A percentile compares a stretch with the other conserved stretches of the same genome.
Evolutionary conservation across 2,329 filamentous ascomycete species (phyloP).

Genomic region (Penicillium sp.): DNA sequence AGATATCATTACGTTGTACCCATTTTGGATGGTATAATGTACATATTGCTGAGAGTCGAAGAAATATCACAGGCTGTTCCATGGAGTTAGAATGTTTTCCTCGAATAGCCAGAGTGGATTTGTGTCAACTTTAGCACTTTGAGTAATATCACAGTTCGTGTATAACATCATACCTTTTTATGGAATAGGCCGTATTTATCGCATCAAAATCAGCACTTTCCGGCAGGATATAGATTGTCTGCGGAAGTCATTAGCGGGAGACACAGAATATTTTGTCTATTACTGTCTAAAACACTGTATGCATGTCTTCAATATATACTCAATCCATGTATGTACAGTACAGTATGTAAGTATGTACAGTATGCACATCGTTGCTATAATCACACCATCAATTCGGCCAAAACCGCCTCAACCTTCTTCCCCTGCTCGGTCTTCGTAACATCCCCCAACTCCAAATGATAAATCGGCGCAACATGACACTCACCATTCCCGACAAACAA

Average conservation of each 20-base stretch:
- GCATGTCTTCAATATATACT: neutral
- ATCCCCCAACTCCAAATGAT: conserved; percentile 39
- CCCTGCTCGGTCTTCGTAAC: conserved; percentile 42
- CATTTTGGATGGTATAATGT: neutral
- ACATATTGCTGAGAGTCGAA: neutral
- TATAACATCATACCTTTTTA: too few species aligned
- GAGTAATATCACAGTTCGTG: too few species aligned
- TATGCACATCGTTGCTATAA: neutral
- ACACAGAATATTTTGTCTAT: neutral
- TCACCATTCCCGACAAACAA: conserved; percentile 41
- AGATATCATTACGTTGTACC: neutral
- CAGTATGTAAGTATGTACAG: neutral
- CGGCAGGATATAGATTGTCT: neutral
- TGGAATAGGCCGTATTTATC: too few species aligned
- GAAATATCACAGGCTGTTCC: too few species aligned
- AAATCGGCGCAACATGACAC: conserved; percentile 46
- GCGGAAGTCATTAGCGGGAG: neutral
- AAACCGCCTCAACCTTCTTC: conserved; percentile 38
- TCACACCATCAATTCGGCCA: conserved; percentile 26
- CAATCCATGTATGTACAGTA: neutral
- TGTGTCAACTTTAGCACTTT: too few species aligned
- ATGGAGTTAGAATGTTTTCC: too few species aligned
- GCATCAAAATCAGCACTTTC: too few species aligned
- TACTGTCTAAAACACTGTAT: neutral
- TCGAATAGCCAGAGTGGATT: too few species aligned